Base-by-base conservation (phyloP, 768 basidiomycete species). In the Suillus bovinus region DNA sequence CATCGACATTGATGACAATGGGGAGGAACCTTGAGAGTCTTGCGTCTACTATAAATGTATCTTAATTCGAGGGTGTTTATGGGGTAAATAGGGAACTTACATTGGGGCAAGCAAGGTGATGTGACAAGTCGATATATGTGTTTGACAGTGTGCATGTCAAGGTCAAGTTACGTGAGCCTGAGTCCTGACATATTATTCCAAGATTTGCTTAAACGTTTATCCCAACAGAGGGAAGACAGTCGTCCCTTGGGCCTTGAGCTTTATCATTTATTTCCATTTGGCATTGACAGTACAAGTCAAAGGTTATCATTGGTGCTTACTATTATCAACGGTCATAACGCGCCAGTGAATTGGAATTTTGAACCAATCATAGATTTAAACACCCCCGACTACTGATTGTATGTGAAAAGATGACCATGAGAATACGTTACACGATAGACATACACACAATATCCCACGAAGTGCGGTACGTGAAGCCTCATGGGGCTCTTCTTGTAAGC, bases 1-100 rank as follows among this genome's bases (percentile, higher is more conserved):
- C 46, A 77, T 84, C 39, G 82, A 83, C 41, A 53, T 52, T 4
- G 73, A 74, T 22, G 73, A 74, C 47, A 64, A 60, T 27, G 58
- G 63, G 22, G 67, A 58, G 22, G 75, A 75, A 50, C 64, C 71
- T 39, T 27, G 58, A 50, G 72, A 76, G 49, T 64, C 59, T 49
- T 74, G 65, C 16, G 16, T 24, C 22, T 55, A 36, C 16, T 17
- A 24, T 24, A 55, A 55, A 36, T 24, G 34, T 39, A 56, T 24
- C 27, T 27, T 17, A 39, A 27, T 11, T 20, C 24, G 17, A 24
- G 34, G 53, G 22, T 36, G n/a, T 36, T 29, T 29, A 20, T 17
- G 16, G 50, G 49, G 29, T 31, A 34, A 5, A 34, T 10, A 7
- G 33, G 33, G 8, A 34, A 34, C 33, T 47, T 16, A 13, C 46